A percentile compares a stretch with the other conserved stretches of the same genome.
Conservation (phyloP, 208 protist genomes). For the Naegleria fowleri region DNA sequence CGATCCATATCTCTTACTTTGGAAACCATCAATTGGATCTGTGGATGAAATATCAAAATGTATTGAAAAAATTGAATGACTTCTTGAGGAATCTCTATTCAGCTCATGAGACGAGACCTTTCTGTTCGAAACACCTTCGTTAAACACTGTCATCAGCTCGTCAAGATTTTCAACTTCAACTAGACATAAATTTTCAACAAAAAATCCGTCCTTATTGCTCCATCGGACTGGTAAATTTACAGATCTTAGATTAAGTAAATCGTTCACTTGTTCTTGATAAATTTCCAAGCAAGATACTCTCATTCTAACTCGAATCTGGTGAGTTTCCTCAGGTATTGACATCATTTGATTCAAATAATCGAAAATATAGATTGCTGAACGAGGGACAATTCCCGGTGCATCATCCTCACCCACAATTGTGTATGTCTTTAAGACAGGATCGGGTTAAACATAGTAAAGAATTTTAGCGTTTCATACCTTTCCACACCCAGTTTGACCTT, state of each 20-base stretch:
- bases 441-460: neutral
- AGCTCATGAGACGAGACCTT: slow-evolving; percentile 68
- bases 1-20: slow-evolving; percentile 40
- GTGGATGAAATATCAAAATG: slow-evolving; percentile 61
- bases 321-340: neutral
- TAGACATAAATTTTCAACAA: slow-evolving; percentile 68
- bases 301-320: slow-evolving; percentile 35
- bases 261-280: slow-evolving; percentile 72
- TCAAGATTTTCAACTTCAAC: slow-evolving; percentile 63
- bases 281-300: slow-evolving; percentile 70
- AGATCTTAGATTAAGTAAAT: slow-evolving; percentile 61
- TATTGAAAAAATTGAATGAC: slow-evolving; percentile 79
- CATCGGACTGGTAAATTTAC: slow-evolving; percentile 62
- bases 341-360: slow-evolving; percentile 3
- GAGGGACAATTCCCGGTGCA: slow-evolving; percentile 22
- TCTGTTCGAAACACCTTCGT: slow-evolving; percentile 73
- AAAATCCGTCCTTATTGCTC: slow-evolving; percentile 59
- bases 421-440: slow-evolving; percentile 27
- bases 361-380: slow-evolving; percentile 24
- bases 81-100: slow-evolving; percentile 76
- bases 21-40: slow-evolving; percentile 51
- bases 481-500: neutral
- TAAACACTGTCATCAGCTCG: slow-evolving; percentile 67
- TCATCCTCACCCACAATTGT: slow-evolving; percentile 34
- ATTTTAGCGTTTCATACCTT: neutral